These are phyloP conservation scores for Catharanthus roseus DNA, from an alignment of 257 asterid genomes.

Conservation along the genomic window DNA sequence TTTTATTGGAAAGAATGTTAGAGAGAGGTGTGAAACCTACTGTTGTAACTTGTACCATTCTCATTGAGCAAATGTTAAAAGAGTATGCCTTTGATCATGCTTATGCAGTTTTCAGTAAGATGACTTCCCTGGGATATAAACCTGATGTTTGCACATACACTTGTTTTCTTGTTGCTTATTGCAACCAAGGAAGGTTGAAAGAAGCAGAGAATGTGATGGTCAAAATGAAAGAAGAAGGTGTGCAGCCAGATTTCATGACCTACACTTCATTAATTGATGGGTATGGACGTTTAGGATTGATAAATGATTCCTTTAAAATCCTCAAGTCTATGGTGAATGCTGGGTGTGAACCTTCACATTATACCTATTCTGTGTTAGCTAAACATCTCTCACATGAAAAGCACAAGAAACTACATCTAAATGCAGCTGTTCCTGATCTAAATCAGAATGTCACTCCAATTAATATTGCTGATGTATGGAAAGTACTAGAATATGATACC, in stretches of 20 bases:
- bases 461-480: conserved; percentile 71
- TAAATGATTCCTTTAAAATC: conserved; percentile 43
- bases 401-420: conserved; percentile 16
- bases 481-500: conserved; percentile 48
- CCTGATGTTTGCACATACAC: conserved; percentile 76
- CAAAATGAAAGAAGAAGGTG: conserved; percentile 48
- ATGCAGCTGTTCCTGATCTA: conserved; percentile 13
- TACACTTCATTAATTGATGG: conserved; percentile 71
- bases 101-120: conserved; percentile 36
- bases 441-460: conserved; percentile 17
- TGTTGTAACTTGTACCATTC: conserved; percentile 46
- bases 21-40: conserved; percentile 47
- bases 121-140: conserved; percentile 44
- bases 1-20: conserved; percentile 45
- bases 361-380: conserved; percentile 54
- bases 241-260: conserved; percentile 54
- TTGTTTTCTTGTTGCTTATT: conserved; percentile 63
- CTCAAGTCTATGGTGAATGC: conserved; percentile 53
- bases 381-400: conserved; percentile 57
- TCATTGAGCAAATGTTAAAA: conserved; percentile 57
- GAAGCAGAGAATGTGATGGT: conserved; percentile 60
- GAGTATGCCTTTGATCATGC: conserved; percentile 56
- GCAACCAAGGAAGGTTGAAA: conserved; percentile 63
- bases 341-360: conserved; percentile 58
- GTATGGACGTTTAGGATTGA: conserved; percentile 56